A percentile compares a stretch with the other conserved stretches of the same genome.
Conservation (phyloP, 345 rosid genomes). For the Camelina hispida region DNA sequence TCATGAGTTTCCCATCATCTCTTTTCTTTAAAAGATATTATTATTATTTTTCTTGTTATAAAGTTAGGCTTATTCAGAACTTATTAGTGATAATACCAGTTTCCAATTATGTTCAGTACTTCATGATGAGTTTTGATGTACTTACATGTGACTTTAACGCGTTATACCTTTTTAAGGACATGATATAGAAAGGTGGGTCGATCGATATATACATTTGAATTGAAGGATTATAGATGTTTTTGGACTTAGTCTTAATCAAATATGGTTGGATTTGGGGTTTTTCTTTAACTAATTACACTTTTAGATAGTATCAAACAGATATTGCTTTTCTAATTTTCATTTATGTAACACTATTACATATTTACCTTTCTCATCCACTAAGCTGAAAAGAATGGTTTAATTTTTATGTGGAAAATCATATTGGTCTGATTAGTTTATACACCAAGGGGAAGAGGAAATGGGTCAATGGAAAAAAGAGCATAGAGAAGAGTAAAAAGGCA, state of each 20-base stretch:
- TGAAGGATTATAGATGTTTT: conserved; percentile 28
- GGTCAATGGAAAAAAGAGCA: conserved; percentile 43
- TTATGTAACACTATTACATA: conserved; percentile 13
- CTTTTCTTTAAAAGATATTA: conserved; percentile 31
- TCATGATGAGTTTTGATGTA: conserved; percentile 45
- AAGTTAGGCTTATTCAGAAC: conserved; percentile 35
- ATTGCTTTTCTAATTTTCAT: conserved; percentile 5
- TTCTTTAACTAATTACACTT: conserved; percentile 19
- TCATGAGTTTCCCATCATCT: conserved; percentile 43
- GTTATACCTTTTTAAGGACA: conserved; percentile 38
- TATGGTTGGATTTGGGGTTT: conserved; percentile 19
- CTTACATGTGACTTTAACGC: conserved; percentile 43
- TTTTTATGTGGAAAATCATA: conserved; percentile 26
- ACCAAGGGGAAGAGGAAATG: conserved; percentile 31
- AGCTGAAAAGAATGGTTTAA: conserved; percentile 7
- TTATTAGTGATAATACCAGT: conserved; percentile 41
- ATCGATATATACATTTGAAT: conserved; percentile 20
- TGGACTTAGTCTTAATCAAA: conserved; percentile 38
- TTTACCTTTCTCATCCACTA: conserved; percentile 27
- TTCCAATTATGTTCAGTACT: conserved; percentile 44
- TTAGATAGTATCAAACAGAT: conserved; percentile 21
- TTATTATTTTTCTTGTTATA: conserved; percentile 25
- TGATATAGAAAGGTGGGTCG: conserved; percentile 39
- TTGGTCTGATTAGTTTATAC: conserved; percentile 40
- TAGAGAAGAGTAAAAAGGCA: conserved; percentile 39